phyloP scores from a whole-genome alignment of 2,329 filamentous ascomycete genomes.

The Cladosporium velox region DNA sequence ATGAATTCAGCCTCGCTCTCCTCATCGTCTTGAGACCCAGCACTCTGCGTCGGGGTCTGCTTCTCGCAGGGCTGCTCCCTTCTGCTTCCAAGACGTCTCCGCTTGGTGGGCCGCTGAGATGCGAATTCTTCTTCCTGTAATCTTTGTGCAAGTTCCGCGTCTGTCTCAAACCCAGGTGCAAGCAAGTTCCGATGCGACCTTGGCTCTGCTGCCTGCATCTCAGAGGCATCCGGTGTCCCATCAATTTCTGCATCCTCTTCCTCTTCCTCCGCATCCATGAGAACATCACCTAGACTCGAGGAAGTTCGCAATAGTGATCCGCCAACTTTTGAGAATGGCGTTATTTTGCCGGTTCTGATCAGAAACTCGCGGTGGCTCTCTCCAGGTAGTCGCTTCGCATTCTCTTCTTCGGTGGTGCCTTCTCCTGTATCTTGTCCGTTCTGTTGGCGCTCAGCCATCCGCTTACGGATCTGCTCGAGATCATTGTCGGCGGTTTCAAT shows the following conservation, averaged over 20 bases:
- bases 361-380: constrained; percentile 87
- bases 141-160: constrained; percentile 35
- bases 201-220: constrained; percentile 33
- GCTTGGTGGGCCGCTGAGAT: constrained; percentile 44
- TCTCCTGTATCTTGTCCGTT: constrained; percentile 51
- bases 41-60: constrained; percentile 29
- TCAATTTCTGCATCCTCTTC: constrained; percentile 49
- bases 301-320: constrained; percentile 63
- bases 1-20: constrained; percentile 36
- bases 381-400: constrained; percentile 67
- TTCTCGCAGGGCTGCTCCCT: constrained; percentile 17
- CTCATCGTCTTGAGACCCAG: constrained; percentile 40
- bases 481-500: constrained; percentile 69
- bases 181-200: constrained; percentile 52
- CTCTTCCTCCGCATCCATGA: constrained; percentile 81
- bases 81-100: constrained; percentile 40
- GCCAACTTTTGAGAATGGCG: constrained; percentile 82
- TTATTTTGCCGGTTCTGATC: constrained; percentile 95
- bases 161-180: constrained; percentile 49
- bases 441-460: constrained; percentile 74
- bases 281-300: constrained; percentile 72
- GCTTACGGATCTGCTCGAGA: constrained; percentile 74
- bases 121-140: constrained; percentile 41
- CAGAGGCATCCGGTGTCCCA: constrained; percentile 30
- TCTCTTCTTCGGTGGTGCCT: constrained; percentile 44